Percentiles rank a stretch among this genome's conserved stretches.
phyloP scores from a whole-genome alignment of 257 asterid species.

The Orobanche coerulescens region DNA sequence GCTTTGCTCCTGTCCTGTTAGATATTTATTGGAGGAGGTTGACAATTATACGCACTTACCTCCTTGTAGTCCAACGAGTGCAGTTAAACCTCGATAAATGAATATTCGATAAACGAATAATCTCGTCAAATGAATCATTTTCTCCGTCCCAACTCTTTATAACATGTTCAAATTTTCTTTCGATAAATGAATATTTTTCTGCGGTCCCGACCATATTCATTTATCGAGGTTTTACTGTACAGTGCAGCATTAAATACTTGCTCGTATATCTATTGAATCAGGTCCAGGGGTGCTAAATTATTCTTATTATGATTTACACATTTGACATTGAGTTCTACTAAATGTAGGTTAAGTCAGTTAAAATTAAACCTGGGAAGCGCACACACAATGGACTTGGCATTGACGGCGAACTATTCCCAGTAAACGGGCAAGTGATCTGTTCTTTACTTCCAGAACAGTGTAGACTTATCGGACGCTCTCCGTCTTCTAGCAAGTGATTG shows the following conservation, averaged over 20 bases:
- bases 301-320: neutral
- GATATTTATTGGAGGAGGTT: too few species aligned
- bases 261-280: neutral
- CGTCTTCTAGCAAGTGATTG: constrained; percentile 38
- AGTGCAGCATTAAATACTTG: neutral
- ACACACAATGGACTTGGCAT: constrained; percentile 87
- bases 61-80: neutral
- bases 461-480: constrained; percentile 79
- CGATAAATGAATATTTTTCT: too few species aligned
- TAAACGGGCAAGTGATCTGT: constrained; percentile 69
- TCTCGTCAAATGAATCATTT: too few species aligned
- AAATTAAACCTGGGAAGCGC: constrained; percentile 79
- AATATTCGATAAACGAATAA: too few species aligned
- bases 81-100: too few species aligned
- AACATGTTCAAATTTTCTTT: too few species aligned
- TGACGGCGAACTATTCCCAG: constrained; percentile 89
- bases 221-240: too few species aligned
- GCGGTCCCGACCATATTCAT: too few species aligned
- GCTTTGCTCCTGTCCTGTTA: too few species aligned
- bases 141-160: too few species aligned
- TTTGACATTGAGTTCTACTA: constrained; percentile 13
- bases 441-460: constrained; percentile 93
- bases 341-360: constrained; percentile 89
- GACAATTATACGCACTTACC: neutral
- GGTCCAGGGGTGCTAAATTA: neutral